Evolutionary conservation across 1,284 basidiomycete genomes (phyloP).

Genomic region (Paramarasmius palmivorus): DNA sequence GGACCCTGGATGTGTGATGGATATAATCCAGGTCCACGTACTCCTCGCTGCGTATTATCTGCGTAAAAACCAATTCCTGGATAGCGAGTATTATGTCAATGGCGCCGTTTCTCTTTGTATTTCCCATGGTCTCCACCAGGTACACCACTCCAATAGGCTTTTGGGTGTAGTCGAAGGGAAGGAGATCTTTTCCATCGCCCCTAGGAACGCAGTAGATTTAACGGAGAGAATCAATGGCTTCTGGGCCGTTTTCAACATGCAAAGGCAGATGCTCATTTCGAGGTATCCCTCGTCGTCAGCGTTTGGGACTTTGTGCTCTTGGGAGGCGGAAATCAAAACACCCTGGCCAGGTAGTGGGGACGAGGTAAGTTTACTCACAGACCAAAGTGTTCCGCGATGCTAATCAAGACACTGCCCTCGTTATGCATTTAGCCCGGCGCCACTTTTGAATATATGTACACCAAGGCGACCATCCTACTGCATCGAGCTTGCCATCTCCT

Average conservation of each 20-base stretch:
- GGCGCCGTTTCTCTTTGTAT: constrained; percentile 17
- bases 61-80: constrained; percentile 15
- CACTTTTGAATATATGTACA: no score
- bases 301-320: constrained; percentile 4
- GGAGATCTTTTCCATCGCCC: not conserved
- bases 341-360: constrained; percentile 1
- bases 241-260: constrained; percentile 8
- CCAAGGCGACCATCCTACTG: constrained; percentile 2
- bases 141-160: not conserved
- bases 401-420: not conserved
- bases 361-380: no score
- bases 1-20: constrained; percentile 8
- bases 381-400: no score
- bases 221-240: constrained; percentile 5
- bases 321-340: constrained; percentile 1
- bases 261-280: not conserved
- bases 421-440: not conserved
- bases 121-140: constrained; percentile 4
- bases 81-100: constrained; percentile 19
- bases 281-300: not conserved
- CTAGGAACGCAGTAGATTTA: not conserved
- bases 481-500: constrained; percentile 2
- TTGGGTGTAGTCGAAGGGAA: not conserved
- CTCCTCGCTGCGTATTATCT: constrained; percentile 19
- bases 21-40: constrained; percentile 21